A percentile compares a stretch with the other conserved stretches of the same genome.
Conservation (phyloP, 2,329 filamentous ascomycete species). For the Pseudohalonectria lignicola region DNA sequence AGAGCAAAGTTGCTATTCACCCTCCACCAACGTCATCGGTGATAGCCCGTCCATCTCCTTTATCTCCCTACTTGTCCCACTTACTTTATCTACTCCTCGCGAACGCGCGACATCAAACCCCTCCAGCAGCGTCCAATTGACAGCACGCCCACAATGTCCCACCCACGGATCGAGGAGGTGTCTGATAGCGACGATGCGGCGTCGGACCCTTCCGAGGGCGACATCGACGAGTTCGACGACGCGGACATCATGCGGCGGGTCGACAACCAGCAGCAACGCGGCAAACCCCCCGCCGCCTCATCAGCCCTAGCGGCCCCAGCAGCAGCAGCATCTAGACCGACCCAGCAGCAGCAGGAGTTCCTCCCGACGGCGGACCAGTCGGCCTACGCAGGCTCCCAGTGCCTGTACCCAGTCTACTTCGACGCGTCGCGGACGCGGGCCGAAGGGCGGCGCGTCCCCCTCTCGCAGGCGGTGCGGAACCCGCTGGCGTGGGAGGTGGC, state of each 20-base stretch:
- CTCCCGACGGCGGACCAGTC: constrained; percentile 18
- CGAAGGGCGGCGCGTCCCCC: constrained; percentile 69
- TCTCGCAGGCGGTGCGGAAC: constrained; percentile 64
- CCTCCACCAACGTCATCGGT: too few species aligned
- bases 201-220: constrained; percentile 80
- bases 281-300: constrained; percentile 15
- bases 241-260: constrained; percentile 42
- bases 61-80: too few species aligned
- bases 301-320: constrained; percentile 7
- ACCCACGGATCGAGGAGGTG: constrained; percentile 86
- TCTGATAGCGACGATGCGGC: constrained; percentile 64
- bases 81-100: too few species aligned
- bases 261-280: constrained; percentile 9
- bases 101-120: too few species aligned
- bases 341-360: constrained; percentile 18
- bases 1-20: too few species aligned
- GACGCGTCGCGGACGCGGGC: constrained; percentile 64
- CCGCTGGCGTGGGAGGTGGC: constrained; percentile 85
- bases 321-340: constrained; percentile 11
- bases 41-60: too few species aligned
- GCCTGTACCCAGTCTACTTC: constrained; percentile 94
- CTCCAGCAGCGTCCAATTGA: too few species aligned
- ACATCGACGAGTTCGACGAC: constrained; percentile 57
- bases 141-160: constrained; percentile 70
- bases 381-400: constrained; percentile 67